phyloP scores from a whole-genome alignment of 1,284 basidiomycete genomes.

The Microbotryomycetes sp. region DNA sequence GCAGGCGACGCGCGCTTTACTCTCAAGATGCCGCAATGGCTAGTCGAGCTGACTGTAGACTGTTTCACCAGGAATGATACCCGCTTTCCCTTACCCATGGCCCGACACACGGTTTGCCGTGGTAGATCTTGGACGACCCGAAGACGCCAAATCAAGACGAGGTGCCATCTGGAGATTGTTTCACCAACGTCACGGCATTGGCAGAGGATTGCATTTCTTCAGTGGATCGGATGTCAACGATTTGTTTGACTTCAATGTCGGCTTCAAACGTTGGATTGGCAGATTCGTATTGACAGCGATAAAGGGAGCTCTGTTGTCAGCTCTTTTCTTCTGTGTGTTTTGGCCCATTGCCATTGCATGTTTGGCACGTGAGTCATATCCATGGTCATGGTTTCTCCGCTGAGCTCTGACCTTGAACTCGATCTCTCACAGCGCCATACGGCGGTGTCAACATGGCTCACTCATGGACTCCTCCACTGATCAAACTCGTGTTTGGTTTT shows the following conservation, averaged over 20 bases:
- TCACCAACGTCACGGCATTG: constrained; percentile 32
- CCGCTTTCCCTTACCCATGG: constrained; percentile 35
- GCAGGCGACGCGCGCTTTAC: too few relatives aligned
- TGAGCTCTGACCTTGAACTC: not conserved
- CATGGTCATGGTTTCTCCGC: not conserved
- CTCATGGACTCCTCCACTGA: constrained; percentile 40
- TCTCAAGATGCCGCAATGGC: too few relatives aligned
- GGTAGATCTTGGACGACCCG: constrained; percentile 10
- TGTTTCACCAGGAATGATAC: constrained; percentile 6
- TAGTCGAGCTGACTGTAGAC: not conserved
- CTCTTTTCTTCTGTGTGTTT: constrained; percentile 43
- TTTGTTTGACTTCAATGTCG: constrained; percentile 35
- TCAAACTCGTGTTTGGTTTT: constrained; percentile 42
- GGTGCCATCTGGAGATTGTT: constrained; percentile 28
- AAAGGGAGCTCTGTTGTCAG: constrained; percentile 42
- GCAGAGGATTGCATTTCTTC: constrained; percentile 37
- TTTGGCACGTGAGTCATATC: constrained; percentile 34
- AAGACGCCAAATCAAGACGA: constrained; percentile 14
- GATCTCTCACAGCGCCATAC: constrained; percentile 36
- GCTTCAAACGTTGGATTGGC: constrained; percentile 30
- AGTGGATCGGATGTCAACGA: constrained; percentile 42
- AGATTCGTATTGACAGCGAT: constrained; percentile 40
- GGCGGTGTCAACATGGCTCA: constrained; percentile 37
- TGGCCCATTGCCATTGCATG: constrained; percentile 43
- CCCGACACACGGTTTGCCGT: constrained; percentile 31